These are phyloP conservation scores for Medicago lupulina DNA, from an alignment of 306 rosid species.

Conservation along the genomic window DNA sequence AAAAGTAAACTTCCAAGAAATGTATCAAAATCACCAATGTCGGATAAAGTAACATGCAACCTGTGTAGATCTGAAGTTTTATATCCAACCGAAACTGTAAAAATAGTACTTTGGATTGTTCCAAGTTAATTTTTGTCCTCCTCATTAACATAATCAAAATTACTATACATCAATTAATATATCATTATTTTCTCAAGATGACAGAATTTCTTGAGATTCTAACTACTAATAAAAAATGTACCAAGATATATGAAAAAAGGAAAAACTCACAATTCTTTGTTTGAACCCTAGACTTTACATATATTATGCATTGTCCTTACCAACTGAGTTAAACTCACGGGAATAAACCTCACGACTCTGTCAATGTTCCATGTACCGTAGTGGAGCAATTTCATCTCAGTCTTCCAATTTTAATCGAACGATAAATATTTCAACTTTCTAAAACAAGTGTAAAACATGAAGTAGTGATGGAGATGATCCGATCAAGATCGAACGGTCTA, in stretches of 20 bases:
- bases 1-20: constrained; percentile 22
- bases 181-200: neutral
- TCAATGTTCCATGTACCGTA: neutral
- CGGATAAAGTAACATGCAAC: constrained; percentile 20
- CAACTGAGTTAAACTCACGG: too few species aligned
- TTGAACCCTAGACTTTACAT: too few species aligned
- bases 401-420: too few species aligned
- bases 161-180: neutral
- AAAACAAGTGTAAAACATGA: neutral
- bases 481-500: too few species aligned
- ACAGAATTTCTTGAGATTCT: constrained; percentile 65
- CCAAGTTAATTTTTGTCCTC: constrained; percentile 13
- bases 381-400: neutral
- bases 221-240: constrained; percentile 44
- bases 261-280: neutral
- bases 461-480: neutral
- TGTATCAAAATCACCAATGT: constrained; percentile 18
- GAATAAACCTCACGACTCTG: too few species aligned
- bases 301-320: too few species aligned
- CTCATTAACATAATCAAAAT: constrained; percentile 21
- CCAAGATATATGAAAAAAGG: neutral
- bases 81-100: constrained; percentile 13
- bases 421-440: too few species aligned
- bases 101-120: constrained; percentile 15
- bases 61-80: constrained; percentile 14